These are phyloP conservation scores for Massariosphaeria phaeospora DNA, from an alignment of 495 filamentous ascomycete genomes.

Conservation along the genomic window DNA sequence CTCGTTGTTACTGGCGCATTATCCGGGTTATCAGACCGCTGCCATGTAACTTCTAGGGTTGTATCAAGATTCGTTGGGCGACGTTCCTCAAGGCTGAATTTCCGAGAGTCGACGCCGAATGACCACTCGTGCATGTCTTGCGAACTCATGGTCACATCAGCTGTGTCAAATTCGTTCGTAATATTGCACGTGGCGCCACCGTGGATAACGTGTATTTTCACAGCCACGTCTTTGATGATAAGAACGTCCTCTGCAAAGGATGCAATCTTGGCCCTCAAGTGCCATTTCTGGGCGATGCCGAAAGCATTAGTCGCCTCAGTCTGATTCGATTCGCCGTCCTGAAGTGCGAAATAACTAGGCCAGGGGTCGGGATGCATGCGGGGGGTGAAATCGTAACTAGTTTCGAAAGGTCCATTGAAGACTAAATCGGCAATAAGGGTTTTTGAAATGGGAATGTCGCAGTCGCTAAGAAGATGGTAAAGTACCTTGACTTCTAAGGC, in stretches of 20 bases:
- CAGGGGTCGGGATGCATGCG: constrained; percentile 69
- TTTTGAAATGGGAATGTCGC: constrained; percentile 77
- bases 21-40: constrained; percentile 43
- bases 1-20: constrained; percentile 52
- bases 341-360: constrained; percentile 74
- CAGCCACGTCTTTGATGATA: constrained; percentile 57
- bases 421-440: constrained; percentile 59
- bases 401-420: constrained; percentile 78
- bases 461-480: constrained; percentile 76
- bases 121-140: constrained; percentile 61
- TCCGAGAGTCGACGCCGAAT: constrained; percentile 70
- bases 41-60: constrained; percentile 74
- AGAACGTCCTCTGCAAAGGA: constrained; percentile 72
- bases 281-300: constrained; percentile 80
- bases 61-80: constrained; percentile 64
- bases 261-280: constrained; percentile 62
- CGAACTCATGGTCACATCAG: constrained; percentile 47
- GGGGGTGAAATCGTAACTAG: constrained; percentile 77
- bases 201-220: constrained; percentile 52
- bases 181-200: constrained; percentile 51
- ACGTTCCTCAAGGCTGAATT: constrained; percentile 72
- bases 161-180: constrained; percentile 40
- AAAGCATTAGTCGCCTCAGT: constrained; percentile 13
- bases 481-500: constrained; percentile 64
- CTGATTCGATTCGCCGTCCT: constrained; percentile 34